Base-by-base conservation (phyloP, 2,329 filamentous ascomycete genomes). In the Lachnellula cervina region DNA sequence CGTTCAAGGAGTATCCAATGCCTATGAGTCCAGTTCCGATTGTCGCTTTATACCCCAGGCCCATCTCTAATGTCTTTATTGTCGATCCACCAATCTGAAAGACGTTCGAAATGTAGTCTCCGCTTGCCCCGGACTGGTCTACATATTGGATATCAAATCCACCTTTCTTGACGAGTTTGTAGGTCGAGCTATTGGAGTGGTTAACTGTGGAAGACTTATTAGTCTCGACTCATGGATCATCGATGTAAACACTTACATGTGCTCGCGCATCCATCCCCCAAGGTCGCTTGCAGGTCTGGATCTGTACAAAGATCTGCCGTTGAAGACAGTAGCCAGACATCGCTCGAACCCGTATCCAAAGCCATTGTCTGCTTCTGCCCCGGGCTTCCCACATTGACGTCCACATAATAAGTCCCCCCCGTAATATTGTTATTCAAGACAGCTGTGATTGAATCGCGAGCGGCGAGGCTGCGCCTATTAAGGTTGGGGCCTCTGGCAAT, bases 301-400 rank as follows among this genome's bases (percentile, higher is more conserved):
- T 49, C 45, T 5, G 51, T 60, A 56, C 67, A 69, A 7, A 64
- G 43, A 17, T 23, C 59, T 50, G 56, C 62, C 66, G 42, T 71
- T 69, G 57, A 78, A 70, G 43, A 51, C 13, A 68, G 34, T 4
- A 84, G 68, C 82, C 82, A 86, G 2, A 81, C 78, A 64, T 86
- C 83, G 63, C 79, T 83, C 66, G 80, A 83, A 16, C 83, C 83
- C 9, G 83, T 86, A 66, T 86, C 83, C 58, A 86, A 72, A 43
- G 79, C 72, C 62, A 86, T 73, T 51, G 70, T 74, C 42, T 84
- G 68, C 4, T 69, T 68, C 67, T 86, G 83, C 0, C 75, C 71
- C 0, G 83, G 83, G 0, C 80, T 83, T 54, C 83, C 83, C 47
- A 86, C 69, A 21, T 71, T 69, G 45, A 86, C 75, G 38, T 79